A percentile compares a stretch with the other conserved stretches of the same genome.
phyloP scores from a whole-genome alignment of 768 basidiomycete genomes.

The Termitomyces sp. region DNA sequence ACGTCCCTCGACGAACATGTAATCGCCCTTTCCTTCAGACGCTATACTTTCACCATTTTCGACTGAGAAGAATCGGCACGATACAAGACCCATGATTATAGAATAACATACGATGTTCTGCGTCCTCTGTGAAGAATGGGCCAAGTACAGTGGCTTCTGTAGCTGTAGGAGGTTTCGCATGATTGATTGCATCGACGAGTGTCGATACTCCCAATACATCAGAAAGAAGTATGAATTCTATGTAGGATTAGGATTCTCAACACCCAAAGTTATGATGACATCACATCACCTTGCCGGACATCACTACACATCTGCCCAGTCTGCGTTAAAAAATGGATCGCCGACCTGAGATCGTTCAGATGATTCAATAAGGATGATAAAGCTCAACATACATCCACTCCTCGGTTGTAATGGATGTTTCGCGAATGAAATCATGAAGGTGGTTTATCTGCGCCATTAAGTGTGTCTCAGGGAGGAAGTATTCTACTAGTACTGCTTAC shows the following conservation, averaged over 20 bases:
- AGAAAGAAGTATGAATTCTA: conserved; percentile 83
- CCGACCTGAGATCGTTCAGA: conserved; percentile 27
- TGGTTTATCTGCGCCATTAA: conserved; percentile 46
- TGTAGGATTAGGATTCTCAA: conserved; percentile 12
- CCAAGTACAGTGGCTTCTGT: conserved; percentile 79
- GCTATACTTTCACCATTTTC: conserved; percentile 71
- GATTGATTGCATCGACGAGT: conserved; percentile 72
- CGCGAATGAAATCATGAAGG: conserved; percentile 68
- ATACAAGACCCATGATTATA: not conserved
- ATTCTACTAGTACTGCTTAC: conserved; percentile 21
- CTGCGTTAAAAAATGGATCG: conserved; percentile 74
- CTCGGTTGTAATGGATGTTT: conserved; percentile 73
- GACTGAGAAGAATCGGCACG: conserved; percentile 36
- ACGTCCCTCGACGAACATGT: conserved; percentile 75
- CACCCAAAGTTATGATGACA: not conserved
- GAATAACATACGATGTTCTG: conserved; percentile 52
- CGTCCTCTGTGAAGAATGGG: conserved; percentile 79
- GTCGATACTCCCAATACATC: conserved; percentile 76
- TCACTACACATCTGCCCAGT: conserved; percentile 71
- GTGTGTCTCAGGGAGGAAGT: not conserved
- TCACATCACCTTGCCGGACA: conserved; percentile 48
- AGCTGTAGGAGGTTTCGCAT: conserved; percentile 53
- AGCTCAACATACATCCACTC: conserved; percentile 70
- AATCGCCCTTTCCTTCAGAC: conserved; percentile 82
- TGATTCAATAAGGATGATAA: not conserved